Conservation (phyloP, 148 eudicot species). For the Amaranthus hypochondriacus region DNA sequence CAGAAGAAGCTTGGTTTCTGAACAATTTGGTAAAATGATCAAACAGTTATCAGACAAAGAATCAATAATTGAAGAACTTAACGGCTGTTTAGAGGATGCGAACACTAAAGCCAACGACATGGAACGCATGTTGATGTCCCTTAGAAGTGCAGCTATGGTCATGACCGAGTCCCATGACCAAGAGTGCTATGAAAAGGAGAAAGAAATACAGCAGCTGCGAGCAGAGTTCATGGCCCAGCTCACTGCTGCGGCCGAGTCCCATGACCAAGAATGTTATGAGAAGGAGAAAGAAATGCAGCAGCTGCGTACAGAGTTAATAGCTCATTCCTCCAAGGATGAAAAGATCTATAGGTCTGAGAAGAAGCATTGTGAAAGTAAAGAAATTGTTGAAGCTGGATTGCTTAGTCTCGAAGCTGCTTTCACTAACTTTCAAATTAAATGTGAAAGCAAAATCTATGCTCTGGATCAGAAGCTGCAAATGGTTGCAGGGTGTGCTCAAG, state of each 20-base stretch:
- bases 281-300: conserved; percentile 53
- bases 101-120: conserved; percentile 45
- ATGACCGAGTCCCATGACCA: conserved; percentile 74
- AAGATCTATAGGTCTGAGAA: conserved; percentile 43
- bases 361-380: conserved; percentile 37
- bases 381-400: conserved; percentile 37
- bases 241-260: conserved; percentile 47
- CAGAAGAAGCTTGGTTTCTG: conserved; percentile 42
- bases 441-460: conserved; percentile 33
- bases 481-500: conserved; percentile 41
- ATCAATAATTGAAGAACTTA: conserved; percentile 51
- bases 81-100: conserved; percentile 62
- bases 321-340: conserved; percentile 50
- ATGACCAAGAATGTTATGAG: conserved; percentile 59
- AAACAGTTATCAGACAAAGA: conserved; percentile 64
- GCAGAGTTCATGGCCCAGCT: conserved; percentile 50
- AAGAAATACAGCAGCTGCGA: conserved; percentile 39
- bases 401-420: conserved; percentile 45
- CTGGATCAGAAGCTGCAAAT: conserved; percentile 49
- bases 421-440: conserved; percentile 46
- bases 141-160: conserved; percentile 76
- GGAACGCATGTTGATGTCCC: conserved; percentile 78
- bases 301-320: conserved; percentile 49
- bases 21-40: conserved; percentile 54
- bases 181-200: conserved; percentile 63